Conservation (phyloP, 2,329 filamentous ascomycete species). For the Pseudocercospora macadamiae region DNA sequence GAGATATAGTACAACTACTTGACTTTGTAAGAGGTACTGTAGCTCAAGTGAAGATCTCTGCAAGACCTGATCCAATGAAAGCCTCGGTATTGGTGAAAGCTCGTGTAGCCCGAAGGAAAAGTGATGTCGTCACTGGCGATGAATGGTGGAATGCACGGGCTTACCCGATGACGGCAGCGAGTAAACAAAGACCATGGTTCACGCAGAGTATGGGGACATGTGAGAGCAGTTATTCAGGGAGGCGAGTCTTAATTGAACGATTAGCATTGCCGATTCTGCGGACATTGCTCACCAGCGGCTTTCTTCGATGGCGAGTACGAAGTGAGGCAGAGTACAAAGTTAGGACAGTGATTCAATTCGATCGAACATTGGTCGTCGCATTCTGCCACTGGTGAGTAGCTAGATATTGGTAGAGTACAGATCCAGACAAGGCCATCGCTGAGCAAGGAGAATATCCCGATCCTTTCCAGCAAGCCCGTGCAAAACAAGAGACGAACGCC, state of each 20-base stretch:
- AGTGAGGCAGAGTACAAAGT: too few species aligned
- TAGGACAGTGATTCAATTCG: background rate
- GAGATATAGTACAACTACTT: too few species aligned
- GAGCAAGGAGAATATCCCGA: background rate
- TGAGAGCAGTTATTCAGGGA: too few species aligned
- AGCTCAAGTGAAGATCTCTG: slow-evolving; percentile 3
- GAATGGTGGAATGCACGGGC: background rate
- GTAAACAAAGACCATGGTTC: background rate
- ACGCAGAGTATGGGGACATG: too few species aligned
- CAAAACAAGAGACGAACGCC: slow-evolving; percentile 1
- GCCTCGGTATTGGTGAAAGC: background rate
- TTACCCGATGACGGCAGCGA: background rate
- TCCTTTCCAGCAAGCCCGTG: background rate
- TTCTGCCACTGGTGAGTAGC: slow-evolving; percentile 8
- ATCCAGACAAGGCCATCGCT: slow-evolving; percentile 1
- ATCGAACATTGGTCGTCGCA: slow-evolving; percentile 11
- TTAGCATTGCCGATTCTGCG: too few species aligned
- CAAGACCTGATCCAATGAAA: background rate
- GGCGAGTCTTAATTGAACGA: too few species aligned
- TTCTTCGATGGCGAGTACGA: too few species aligned
- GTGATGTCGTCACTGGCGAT: slow-evolving; percentile 1
- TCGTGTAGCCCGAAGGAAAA: background rate
- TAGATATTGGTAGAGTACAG: slow-evolving; percentile 6
- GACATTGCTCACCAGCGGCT: too few species aligned
- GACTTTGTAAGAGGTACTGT: too few species aligned